Percentiles rank a stretch among this genome's conserved stretches.
These are phyloP conservation scores for Xylaria polymorpha DNA, from an alignment of 2,329 filamentous ascomycete species.

Conservation along the genomic window DNA sequence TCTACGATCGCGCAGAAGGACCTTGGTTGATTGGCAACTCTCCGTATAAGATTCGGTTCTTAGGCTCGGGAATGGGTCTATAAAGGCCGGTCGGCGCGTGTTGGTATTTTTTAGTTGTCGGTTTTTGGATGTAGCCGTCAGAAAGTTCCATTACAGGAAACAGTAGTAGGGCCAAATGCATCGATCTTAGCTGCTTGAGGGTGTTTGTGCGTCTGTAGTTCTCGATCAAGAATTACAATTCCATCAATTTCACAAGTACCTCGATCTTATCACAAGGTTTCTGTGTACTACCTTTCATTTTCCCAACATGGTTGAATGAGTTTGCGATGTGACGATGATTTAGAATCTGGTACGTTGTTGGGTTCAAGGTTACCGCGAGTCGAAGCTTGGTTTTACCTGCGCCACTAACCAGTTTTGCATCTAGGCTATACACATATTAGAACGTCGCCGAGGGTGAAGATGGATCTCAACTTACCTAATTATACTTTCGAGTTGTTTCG, in stretches of 20 bases:
- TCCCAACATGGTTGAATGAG: constrained; percentile 47
- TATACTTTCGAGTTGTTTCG: constrained; percentile 50
- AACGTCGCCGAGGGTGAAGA: constrained; percentile 6
- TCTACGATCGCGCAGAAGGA: constrained; percentile 35
- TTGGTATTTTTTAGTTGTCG: constrained; percentile 20
- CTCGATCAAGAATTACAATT: constrained; percentile 26
- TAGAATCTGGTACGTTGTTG: constrained; percentile 37
- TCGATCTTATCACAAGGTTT: constrained; percentile 44
- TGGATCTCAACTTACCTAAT: constrained; percentile 56
- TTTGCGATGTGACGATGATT: constrained; percentile 41
- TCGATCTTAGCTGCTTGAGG: not conserved
- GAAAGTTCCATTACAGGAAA: constrained; percentile 1
- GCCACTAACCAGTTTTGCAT: constrained; percentile 36
- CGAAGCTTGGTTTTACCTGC: constrained; percentile 49
- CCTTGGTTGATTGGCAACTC: constrained; percentile 39
- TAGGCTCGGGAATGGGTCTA: constrained; percentile 22
- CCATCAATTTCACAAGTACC: constrained; percentile 34
- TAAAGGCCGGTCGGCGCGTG: constrained; percentile 20
- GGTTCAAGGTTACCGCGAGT: constrained; percentile 43
- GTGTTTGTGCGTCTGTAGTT: constrained; percentile 16
- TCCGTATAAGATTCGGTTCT: constrained; percentile 41
- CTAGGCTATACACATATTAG: constrained; percentile 44
- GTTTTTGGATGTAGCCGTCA: constrained; percentile 2
- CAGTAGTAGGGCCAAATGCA: constrained; percentile 7
- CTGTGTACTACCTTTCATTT: constrained; percentile 37